phyloP scores from a whole-genome alignment of 208 protist genomes.

The Wallacemonas rigidus region DNA sequence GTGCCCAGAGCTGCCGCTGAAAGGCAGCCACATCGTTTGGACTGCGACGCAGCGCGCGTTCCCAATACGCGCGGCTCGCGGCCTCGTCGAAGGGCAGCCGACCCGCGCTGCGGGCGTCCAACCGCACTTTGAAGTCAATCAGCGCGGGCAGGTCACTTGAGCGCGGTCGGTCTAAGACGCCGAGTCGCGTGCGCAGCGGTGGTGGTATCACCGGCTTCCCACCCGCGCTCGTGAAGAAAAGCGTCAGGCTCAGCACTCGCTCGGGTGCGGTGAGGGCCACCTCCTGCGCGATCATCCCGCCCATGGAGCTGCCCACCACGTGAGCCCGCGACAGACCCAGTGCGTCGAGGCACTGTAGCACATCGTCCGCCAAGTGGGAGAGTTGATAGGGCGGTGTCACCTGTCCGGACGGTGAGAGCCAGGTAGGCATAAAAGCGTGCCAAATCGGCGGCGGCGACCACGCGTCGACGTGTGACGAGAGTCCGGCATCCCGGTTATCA shows the following conservation, averaged over 20 bases:
- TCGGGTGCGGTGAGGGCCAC: constrained; percentile 30
- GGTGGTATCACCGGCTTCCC: not conserved
- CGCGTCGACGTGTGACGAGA: constrained; percentile 27
- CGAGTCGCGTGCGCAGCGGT: constrained; percentile 7
- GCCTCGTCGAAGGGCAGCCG: constrained; percentile 4
- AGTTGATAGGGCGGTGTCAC: constrained; percentile 26
- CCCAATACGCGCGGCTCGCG: constrained; percentile 10
- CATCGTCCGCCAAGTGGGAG: constrained; percentile 37
- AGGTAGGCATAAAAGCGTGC: constrained; percentile 22
- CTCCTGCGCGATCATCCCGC: constrained; percentile 45
- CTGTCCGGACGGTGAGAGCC: not conserved
- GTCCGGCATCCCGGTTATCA: constrained; percentile 42
- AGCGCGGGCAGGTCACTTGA: not conserved
- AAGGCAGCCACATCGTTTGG: constrained; percentile 17
- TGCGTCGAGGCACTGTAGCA: constrained; percentile 22
- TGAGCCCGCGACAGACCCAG: constrained; percentile 35
- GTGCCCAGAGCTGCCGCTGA: constrained; percentile 55
- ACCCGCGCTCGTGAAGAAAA: constrained; percentile 13
- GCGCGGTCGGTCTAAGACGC: constrained; percentile 27
- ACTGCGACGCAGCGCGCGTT: not conserved
- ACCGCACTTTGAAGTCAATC: constrained; percentile 7
- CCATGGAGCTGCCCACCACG: constrained; percentile 44
- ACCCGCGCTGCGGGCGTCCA: not conserved
- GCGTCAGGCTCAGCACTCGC: constrained; percentile 8
- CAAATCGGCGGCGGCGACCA: constrained; percentile 15